These are phyloP conservation scores for Rutstroemia sp. DNA, from an alignment of 2,329 filamentous ascomycete species.

Conservation along the genomic window DNA sequence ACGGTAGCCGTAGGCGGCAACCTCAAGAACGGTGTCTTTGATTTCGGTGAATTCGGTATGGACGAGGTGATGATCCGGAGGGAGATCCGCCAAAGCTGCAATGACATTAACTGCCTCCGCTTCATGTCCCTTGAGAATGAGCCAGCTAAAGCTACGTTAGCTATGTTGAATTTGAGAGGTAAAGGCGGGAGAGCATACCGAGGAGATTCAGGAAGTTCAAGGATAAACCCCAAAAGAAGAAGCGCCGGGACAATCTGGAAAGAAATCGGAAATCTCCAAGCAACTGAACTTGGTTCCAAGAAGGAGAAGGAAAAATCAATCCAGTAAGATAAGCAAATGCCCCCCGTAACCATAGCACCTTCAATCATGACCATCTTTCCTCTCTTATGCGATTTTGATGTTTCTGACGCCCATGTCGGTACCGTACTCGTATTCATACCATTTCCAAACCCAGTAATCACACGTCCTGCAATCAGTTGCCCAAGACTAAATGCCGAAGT, in stretches of 20 bases:
- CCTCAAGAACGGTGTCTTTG: neutral
- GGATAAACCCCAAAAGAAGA: slow-evolving; percentile 14
- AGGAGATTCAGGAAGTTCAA: slow-evolving; percentile 30
- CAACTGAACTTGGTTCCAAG: neutral
- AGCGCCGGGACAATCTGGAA: slow-evolving; percentile 10
- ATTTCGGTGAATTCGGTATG: slow-evolving; percentile 43
- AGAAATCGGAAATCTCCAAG: slow-evolving; percentile 11
- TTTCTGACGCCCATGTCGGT: slow-evolving; percentile 13
- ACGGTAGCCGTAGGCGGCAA: neutral
- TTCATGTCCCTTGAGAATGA: slow-evolving; percentile 27
- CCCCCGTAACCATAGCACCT: slow-evolving; percentile 8
- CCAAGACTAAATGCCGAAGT: slow-evolving; percentile 39
- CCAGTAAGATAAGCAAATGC: slow-evolving; percentile 11
- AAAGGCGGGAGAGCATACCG: neutral
- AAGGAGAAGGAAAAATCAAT: slow-evolving; percentile 7
- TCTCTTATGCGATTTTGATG: slow-evolving; percentile 10
- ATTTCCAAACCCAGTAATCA: slow-evolving; percentile 69
- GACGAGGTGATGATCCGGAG: slow-evolving; percentile 46
- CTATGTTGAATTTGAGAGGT: neutral
- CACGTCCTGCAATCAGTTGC: slow-evolving; percentile 57
- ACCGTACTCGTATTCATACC: slow-evolving; percentile 47
- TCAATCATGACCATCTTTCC: slow-evolving; percentile 11
- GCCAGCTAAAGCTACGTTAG: slow-evolving; percentile 23
- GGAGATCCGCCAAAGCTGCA: slow-evolving; percentile 10
- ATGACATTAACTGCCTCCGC: slow-evolving; percentile 32